Base-by-base conservation (phyloP, 139 green algal genomes). In the Marvania coccoides region DNA sequence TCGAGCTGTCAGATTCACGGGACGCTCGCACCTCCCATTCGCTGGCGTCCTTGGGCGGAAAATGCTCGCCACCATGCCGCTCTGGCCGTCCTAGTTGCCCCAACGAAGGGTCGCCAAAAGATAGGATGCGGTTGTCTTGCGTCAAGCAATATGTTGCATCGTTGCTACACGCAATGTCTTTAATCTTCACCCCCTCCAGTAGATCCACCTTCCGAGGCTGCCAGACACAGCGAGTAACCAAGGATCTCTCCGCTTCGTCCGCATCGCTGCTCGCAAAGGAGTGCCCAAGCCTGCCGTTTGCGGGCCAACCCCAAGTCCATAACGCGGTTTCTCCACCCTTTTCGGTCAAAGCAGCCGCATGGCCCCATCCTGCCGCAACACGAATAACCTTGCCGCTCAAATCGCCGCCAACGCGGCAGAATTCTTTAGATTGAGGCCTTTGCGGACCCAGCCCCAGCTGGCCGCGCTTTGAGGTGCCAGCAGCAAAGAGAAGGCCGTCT, bases 361-460 rank as follows among this genome's bases (percentile, higher is more conserved):
- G 74, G 24, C 74, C 74, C 74, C 70, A 80, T 5, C 74, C 74
- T 5, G 58, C 61, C 39, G 58, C 37, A 47, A 79, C 48, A 26
- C 66, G 47, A 5, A 15, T 29, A 5, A 65, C 67, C 4, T 39
- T 14, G 24, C 14, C 64, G 6, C 69, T 51, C 12, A 79, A 48
- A 5, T 19, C 19, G 42, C n/a, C n/a, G n/a, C n/a, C n/a, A n/a
- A 51, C 19, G 42, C 19, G 42, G 19, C 19, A 19, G 19, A 51
- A 51, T 28, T 19, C 19, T 28, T 19, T 51, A 19, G 42, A 28
- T 19, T 19, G 19, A 51, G 19, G 40, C 15, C 6, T 0, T 3
- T 53, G 63, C 7, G 29, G 26, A 6, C 77, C 77, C 31, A 77
- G 62, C 9, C 82, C 82, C 36, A 88, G 67, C 58, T 85, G 80